phyloP scores from a whole-genome alignment of 1,284 basidiomycete genomes.

The Amylostereum areolatum region DNA sequence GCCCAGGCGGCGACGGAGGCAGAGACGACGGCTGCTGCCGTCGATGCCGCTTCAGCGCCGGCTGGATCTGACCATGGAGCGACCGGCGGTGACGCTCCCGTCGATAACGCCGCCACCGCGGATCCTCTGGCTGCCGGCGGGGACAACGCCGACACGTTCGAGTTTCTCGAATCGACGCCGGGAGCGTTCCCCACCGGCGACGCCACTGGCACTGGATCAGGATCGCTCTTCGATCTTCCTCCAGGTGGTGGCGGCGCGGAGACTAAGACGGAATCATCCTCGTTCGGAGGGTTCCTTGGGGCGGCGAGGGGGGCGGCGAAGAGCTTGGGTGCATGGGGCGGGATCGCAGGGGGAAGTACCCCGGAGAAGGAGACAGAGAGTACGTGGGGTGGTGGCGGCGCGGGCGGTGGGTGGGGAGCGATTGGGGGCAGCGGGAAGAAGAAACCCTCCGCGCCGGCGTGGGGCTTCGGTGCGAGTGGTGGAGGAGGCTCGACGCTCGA shows the following conservation, averaged over 20 bases:
- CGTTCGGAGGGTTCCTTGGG: not conserved
- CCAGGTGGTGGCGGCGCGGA: slow-evolving; percentile 3
- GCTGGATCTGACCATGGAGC: not conserved
- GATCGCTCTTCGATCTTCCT: not conserved
- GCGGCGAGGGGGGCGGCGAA: not conserved
- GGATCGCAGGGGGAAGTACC: not conserved
- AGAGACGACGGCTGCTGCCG: not conserved
- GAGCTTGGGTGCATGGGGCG: no score
- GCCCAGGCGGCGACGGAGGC: not conserved
- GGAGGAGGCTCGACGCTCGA: not conserved
- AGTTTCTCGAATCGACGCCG: not conserved
- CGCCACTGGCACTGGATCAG: no score
- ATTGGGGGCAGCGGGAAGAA: not conserved
- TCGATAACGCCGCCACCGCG: not conserved
- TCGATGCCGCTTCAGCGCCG: not conserved
- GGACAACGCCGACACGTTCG: not conserved
- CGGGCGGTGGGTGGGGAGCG: not conserved
- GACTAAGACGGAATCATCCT: slow-evolving; percentile 4
- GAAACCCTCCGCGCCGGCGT: not conserved
- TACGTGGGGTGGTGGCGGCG: not conserved
- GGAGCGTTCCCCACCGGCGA: not conserved
- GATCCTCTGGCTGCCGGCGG: slow-evolving; percentile 3
- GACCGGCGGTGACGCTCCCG: no score
- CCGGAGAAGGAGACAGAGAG: not conserved
- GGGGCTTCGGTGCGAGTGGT: not conserved